Evolutionary conservation across 768 basidiomycete species (phyloP).

Genomic region (Termitomyces sp.): DNA sequence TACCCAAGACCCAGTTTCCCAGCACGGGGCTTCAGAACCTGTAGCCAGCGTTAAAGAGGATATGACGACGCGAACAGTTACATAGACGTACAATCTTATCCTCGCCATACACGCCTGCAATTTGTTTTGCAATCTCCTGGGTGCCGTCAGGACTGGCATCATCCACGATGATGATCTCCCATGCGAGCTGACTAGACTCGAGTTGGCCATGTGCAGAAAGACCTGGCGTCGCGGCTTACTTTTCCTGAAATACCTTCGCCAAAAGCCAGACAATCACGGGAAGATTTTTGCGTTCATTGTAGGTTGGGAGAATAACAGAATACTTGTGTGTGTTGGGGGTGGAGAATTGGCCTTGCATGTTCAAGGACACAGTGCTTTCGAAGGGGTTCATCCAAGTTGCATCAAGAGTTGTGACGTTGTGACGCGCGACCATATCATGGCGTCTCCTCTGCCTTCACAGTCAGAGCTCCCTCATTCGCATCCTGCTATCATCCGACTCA

Average conservation of each 20-base stretch:
- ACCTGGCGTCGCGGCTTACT: conserved; percentile 47
- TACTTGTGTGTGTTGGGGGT: conserved; percentile 70
- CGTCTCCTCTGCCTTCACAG: conserved; percentile 10
- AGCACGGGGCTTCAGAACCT: conserved; percentile 84
- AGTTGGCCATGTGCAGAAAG: conserved; percentile 9
- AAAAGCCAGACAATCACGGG: conserved; percentile 87
- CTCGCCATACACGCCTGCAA: conserved; percentile 78
- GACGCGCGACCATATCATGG: conserved; percentile 13
- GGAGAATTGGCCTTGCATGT: conserved; percentile 63
- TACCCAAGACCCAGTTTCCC: conserved; percentile 92
- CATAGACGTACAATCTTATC: conserved; percentile 67
- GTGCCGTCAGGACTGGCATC: conserved; percentile 94
- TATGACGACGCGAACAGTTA: background rate
- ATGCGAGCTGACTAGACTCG: conserved; percentile 58
- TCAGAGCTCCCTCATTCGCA: conserved; percentile 3
- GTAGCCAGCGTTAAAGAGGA: conserved; percentile 5
- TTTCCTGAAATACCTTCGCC: conserved; percentile 69
- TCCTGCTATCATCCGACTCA: conserved; percentile 32
- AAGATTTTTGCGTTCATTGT: conserved; percentile 91
- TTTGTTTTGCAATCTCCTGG: conserved; percentile 80
- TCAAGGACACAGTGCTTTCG: conserved; percentile 50
- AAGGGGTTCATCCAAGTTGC: conserved; percentile 61
- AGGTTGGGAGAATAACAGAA: conserved; percentile 91
- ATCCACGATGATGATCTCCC: conserved; percentile 91
- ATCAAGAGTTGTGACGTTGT: conserved; percentile 16